Percentiles rank a stretch among this genome's conserved stretches.
phyloP scores from a whole-genome alignment of 768 basidiomycete species.

The Royoungia palumana region DNA sequence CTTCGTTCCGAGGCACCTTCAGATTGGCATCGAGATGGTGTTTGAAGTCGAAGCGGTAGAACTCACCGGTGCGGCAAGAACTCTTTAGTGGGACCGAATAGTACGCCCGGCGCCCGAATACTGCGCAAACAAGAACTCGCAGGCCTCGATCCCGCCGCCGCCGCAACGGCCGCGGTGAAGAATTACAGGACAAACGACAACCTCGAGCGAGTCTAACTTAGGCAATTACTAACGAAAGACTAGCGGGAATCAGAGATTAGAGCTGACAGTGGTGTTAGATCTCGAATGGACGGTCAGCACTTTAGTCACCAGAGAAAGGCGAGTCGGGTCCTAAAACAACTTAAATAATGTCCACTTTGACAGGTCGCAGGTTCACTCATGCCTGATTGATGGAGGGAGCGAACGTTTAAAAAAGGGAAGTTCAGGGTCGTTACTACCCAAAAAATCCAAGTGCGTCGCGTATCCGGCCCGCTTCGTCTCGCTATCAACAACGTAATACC shows the following conservation, averaged over 20 bases:
- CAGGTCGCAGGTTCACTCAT: not conserved
- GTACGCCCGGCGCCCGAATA: conserved; percentile 18
- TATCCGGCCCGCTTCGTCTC: conserved; percentile 11
- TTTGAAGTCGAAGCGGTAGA: not conserved
- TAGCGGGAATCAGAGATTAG: conserved; percentile 4
- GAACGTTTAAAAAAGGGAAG: conserved; percentile 15
- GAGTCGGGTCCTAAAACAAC: not conserved
- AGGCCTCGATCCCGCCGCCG: conserved; percentile 21
- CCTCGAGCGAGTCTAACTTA: conserved; percentile 1
- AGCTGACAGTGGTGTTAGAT: conserved; percentile 13
- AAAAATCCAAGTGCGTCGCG: conserved; percentile 1
- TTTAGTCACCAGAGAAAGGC: not conserved
- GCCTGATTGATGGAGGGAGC: not conserved
- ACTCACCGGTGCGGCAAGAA: conserved; percentile 8
- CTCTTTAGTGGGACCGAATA: conserved; percentile 17
- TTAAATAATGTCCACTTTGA: not conserved
- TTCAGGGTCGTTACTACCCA: not conserved
- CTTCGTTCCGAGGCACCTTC: conserved; percentile 8
- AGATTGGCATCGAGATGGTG: too few relatives aligned
- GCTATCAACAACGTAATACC: conserved; percentile 12
- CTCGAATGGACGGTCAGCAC: not conserved
- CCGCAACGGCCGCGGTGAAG: conserved; percentile 24
- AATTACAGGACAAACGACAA: conserved; percentile 9
- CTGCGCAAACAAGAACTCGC: conserved; percentile 18
- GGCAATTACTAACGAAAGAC: conserved; percentile 10